These are phyloP conservation scores for Musa beccarii DNA, from an alignment of 176 grass and related monocot genomes.

Conservation along the genomic window DNA sequence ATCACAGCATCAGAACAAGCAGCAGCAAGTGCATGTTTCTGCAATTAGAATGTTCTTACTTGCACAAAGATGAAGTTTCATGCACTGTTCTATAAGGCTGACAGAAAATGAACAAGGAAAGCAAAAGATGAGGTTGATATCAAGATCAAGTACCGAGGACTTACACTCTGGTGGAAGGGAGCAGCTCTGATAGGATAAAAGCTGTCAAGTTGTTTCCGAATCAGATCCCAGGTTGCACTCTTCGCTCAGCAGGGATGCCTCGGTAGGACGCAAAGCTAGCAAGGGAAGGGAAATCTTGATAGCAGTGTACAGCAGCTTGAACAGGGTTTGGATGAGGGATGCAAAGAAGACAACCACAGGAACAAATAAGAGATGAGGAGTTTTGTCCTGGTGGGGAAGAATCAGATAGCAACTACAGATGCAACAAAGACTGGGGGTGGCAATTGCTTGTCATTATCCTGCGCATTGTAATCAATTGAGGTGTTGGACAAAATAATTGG, in stretches of 20 bases:
- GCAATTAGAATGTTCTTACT: neutral
- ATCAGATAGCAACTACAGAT: slow-evolving; percentile 3
- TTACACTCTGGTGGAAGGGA: too few relatives aligned
- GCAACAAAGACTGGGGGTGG: neutral
- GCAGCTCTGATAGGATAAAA: neutral
- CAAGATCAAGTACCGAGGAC: too few relatives aligned
- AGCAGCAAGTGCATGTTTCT: neutral
- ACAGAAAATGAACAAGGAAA: too few relatives aligned
- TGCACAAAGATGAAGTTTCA: too few relatives aligned
- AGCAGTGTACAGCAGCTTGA: neutral
- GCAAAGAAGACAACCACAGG: neutral
- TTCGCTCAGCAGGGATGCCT: too few relatives aligned
- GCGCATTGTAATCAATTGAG: neutral
- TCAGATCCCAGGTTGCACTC: neutral
- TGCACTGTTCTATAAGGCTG: too few relatives aligned
- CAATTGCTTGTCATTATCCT: slow-evolving; percentile 3
- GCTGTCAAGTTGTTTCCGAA: neutral
- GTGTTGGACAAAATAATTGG: neutral
- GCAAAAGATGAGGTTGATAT: too few relatives aligned
- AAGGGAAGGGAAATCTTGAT: too few relatives aligned
- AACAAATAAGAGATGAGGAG: neutral
- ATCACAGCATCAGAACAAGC: neutral
- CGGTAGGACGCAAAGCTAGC: too few relatives aligned
- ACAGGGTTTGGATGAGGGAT: neutral
- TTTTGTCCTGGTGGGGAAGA: neutral